Conservation (phyloP, 1,284 basidiomycete genomes). For the Butyriboletus pseudospeciosus region DNA sequence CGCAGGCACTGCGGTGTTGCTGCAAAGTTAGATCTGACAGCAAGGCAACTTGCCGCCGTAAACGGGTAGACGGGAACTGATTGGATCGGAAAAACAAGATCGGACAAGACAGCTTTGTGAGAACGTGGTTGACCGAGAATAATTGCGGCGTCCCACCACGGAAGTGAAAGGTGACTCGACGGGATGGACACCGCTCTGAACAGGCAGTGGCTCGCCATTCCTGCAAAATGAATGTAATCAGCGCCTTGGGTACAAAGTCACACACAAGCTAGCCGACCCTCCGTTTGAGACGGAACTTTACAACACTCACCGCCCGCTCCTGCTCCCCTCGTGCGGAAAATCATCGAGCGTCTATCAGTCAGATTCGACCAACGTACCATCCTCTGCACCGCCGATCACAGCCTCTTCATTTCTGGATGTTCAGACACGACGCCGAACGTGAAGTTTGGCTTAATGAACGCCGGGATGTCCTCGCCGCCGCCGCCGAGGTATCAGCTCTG, state of each 20-base stretch:
- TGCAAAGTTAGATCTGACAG: conserved; percentile 28
- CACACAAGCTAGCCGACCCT: conserved; percentile 8
- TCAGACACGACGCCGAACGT: not conserved
- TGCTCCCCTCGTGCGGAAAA: not conserved
- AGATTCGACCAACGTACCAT: not conserved
- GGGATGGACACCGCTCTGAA: conserved; percentile 20
- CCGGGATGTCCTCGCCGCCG: conserved; percentile 4
- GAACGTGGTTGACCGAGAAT: conserved; percentile 12
- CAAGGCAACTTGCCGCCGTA: conserved; percentile 23
- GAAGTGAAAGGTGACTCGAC: conserved; percentile 16
- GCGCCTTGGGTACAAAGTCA: conserved; percentile 16
- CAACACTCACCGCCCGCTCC: not conserved
- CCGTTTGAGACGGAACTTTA: conserved; percentile 18
- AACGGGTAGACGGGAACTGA: conserved; percentile 13
- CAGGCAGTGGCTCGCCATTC: conserved; percentile 20
- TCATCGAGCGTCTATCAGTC: conserved; percentile 10
- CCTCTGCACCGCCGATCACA: conserved; percentile 10
- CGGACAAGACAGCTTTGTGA: conserved; percentile 17
- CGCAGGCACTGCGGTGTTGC: conserved; percentile 30
- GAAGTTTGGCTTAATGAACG: not conserved
- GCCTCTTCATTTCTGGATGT: conserved; percentile 4
- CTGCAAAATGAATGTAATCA: conserved; percentile 27
- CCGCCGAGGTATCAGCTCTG: not conserved
- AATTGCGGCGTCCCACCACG: conserved; percentile 23
- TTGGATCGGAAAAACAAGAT: conserved; percentile 24